Base-by-base conservation (phyloP, 768 basidiomycete species). In the Leucosporidium creatinivorum region DNA sequence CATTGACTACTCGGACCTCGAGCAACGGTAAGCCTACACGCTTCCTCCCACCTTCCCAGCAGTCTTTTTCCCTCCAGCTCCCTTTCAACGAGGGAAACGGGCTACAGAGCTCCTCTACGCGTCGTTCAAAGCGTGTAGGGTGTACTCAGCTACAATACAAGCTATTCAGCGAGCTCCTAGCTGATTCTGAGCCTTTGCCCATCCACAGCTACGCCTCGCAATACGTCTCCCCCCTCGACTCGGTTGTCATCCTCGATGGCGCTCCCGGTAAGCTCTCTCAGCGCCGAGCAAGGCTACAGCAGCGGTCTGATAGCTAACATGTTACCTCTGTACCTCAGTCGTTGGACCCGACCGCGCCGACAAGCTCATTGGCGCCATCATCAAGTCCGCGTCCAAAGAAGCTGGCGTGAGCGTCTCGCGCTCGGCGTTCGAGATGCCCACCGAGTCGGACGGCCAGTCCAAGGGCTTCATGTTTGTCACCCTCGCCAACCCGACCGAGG, bases 231-330 rank as follows among this genome's bases (percentile, higher is more conserved):
- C 84, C 89, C 50, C 85, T 97, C 75, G 96, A 98, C 81, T 90
- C 89, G 76, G 85, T 91, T 65, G 79, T 99, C 62, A 88, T 98
- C 61, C 86, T 98, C 66, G 96, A 98, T 78, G 91, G 92, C 59
- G 83, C 93, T 26, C 96, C 69, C 68, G 69, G 74, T 67, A 90
- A 97, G 77, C 92, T 96, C 76, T 85, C 84, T 73, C 8, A 44
- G 39, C 39, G 39, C 39, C 39, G 10, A 44, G 39, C 39, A 13
- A 44, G 39, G 8, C 83, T 84, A 48, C 92, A 91, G 78, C 82
- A 86, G 51, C 88, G 89, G 54, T 89, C 83, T 79, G 83, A 96
- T 21, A 76, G 93, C 23, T 79, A 85, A 33, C 89, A 21, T 21
- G n/a, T 33, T 31, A 7, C 26, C 67, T 21, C 78, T 91, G 91